Conservation (phyloP, 2,329 filamentous ascomycete genomes). For the Pezicula rhizophila region DNA sequence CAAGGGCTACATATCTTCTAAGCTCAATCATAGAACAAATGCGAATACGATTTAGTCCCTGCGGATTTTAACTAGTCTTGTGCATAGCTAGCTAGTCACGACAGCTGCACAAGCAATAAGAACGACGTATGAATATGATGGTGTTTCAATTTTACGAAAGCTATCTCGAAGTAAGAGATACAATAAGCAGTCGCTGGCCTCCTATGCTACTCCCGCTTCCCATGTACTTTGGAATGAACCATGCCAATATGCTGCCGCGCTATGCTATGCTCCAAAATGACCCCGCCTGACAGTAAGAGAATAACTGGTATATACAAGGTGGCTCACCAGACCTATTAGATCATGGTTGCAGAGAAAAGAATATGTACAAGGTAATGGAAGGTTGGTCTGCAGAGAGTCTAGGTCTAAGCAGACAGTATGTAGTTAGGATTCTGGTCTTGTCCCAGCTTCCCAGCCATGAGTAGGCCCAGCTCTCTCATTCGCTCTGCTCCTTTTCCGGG, state of each 20-base stretch:
- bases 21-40: too few relatives aligned
- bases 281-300: conserved; percentile 11
- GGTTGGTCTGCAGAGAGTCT: not conserved
- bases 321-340: conserved; percentile 1
- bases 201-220: not conserved
- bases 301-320: conserved; percentile 11
- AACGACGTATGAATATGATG: too few relatives aligned
- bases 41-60: too few relatives aligned
- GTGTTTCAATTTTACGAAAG: too few relatives aligned
- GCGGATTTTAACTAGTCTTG: too few relatives aligned
- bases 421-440: conserved; percentile 47
- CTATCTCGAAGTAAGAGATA: too few relatives aligned
- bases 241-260: conserved; percentile 18
- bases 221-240: not conserved
- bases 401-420: conserved; percentile 61
- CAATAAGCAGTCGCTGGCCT: too few relatives aligned
- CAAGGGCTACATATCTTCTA: too few relatives aligned
- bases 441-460: conserved; percentile 76
- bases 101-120: too few relatives aligned
- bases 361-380: conserved; percentile 18
- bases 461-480: conserved; percentile 86
- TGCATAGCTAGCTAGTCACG: too few relatives aligned
- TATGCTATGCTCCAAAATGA: conserved; percentile 17
- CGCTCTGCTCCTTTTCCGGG: conserved; percentile 86
- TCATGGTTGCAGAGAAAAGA: conserved; percentile 7